A percentile compares a stretch with the other conserved stretches of the same genome.
Evolutionary conservation across 345 rosid species (phyloP).

Genomic region (Geranium rotundifolium): DNA sequence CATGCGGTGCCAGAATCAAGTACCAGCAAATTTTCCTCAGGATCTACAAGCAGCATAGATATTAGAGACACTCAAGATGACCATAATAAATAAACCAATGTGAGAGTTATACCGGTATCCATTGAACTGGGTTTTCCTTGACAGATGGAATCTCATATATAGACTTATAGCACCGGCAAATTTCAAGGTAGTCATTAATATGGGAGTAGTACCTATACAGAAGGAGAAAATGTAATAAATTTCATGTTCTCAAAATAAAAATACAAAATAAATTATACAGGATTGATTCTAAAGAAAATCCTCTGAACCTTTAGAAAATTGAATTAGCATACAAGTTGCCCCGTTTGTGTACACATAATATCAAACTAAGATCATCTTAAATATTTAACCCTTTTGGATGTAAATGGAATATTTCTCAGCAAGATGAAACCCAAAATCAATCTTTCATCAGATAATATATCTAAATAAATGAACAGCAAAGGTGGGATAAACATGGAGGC

Average conservation of each 20-base stretch:
- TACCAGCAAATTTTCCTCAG: conserved; percentile 83
- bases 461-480: too few relatives aligned
- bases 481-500: too few relatives aligned
- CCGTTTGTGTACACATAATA: too few relatives aligned
- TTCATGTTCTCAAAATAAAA: not conserved
- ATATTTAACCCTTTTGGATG: too few relatives aligned
- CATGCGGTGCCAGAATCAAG: conserved; percentile 61
- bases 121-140: conserved; percentile 56
- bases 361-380: too few relatives aligned
- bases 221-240: not conserved
- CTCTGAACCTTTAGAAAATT: too few relatives aligned
- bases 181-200: conserved; percentile 76
- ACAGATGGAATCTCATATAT: conserved; percentile 89
- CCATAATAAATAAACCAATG: conserved; percentile 1
- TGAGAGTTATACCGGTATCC: conserved; percentile 56
- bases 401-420: too few relatives aligned
- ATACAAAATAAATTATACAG: not conserved
- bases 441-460: too few relatives aligned
- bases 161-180: conserved; percentile 84
- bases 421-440: too few relatives aligned
- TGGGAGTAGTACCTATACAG: conserved; percentile 59
- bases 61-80: not conserved
- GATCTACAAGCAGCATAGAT: conserved; percentile 22
- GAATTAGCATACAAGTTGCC: too few relatives aligned
- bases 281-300: too few relatives aligned